phyloP scores from a whole-genome alignment of 108 stramenopile species.

The Skeletonema grethae region DNA sequence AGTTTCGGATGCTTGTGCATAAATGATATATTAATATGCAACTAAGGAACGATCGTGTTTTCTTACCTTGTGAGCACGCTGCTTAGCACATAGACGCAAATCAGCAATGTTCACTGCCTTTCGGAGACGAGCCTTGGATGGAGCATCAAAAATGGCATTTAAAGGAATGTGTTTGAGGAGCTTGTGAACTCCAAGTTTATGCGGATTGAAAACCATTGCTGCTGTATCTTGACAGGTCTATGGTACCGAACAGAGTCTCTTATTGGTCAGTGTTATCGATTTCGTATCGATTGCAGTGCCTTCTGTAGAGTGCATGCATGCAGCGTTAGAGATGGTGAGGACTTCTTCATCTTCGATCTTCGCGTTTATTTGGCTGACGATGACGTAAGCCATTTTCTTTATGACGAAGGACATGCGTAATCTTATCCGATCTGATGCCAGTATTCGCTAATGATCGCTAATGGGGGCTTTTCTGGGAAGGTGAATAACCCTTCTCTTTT shows the following conservation, averaged over 20 bases:
- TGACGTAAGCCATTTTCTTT: neutral
- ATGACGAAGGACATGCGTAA: neutral
- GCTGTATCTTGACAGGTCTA: neutral
- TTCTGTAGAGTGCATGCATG: too few relatives aligned
- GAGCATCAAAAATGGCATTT: slow-evolving; percentile 87
- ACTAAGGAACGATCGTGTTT: neutral
- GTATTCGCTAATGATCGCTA: neutral
- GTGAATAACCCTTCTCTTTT: too few relatives aligned
- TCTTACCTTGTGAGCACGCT: slow-evolving; percentile 88
- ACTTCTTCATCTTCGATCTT: too few relatives aligned
- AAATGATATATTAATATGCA: neutral
- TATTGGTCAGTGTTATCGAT: too few relatives aligned
- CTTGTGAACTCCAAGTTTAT: slow-evolving; percentile 91
- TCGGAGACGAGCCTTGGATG: slow-evolving; percentile 69
- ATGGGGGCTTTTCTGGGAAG: too few relatives aligned
- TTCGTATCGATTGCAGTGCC: too few relatives aligned
- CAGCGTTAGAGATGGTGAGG: too few relatives aligned
- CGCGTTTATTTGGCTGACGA: neutral
- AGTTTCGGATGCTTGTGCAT: neutral
- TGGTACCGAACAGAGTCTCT: neutral
- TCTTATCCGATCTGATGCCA: neutral
- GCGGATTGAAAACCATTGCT: slow-evolving; percentile 57
- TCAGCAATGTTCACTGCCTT: slow-evolving; percentile 93
- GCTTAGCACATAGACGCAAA: slow-evolving; percentile 83
- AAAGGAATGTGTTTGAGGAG: slow-evolving; percentile 87